Evolutionary conservation across 306 rosid genomes (phyloP).

Genomic region (Dryas drummondii): DNA sequence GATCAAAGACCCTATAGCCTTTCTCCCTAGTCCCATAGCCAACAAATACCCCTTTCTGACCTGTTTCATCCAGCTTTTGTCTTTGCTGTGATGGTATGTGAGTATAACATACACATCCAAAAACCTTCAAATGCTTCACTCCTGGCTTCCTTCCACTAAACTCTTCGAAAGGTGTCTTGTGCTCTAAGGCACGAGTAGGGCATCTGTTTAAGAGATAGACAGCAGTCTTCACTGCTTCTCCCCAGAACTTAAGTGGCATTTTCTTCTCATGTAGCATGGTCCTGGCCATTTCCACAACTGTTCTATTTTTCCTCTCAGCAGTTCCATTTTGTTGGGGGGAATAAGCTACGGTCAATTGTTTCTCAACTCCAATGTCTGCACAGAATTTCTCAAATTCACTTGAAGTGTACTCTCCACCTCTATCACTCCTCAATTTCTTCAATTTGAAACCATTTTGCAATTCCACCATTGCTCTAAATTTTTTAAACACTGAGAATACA

Average conservation of each 20-base stretch:
- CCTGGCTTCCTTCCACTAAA: neutral
- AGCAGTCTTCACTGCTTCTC: neutral
- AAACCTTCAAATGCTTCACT: neutral
- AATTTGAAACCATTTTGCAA: neutral
- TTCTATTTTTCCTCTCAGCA: neutral
- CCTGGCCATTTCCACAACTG: neutral
- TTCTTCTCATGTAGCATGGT: neutral
- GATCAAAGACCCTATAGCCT: neutral
- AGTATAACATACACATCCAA: neutral
- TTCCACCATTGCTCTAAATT: neutral
- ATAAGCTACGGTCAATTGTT: neutral
- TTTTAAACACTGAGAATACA: neutral
- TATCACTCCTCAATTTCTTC: too few relatives aligned
- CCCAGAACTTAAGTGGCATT: neutral
- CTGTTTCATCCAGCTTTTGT: neutral
- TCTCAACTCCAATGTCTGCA: neutral
- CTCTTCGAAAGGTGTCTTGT: neutral
- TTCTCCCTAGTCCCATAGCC: neutral
- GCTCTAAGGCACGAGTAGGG: neutral
- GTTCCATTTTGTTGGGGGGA: neutral
- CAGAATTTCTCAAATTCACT: slow-evolving; percentile 1
- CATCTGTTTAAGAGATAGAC: neutral
- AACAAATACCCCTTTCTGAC: neutral
- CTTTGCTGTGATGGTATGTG: neutral
- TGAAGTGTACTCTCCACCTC: neutral